A percentile compares a stretch with the other conserved stretches of the same genome.
These are phyloP conservation scores for Aspergillus costaricaensis DNA, from an alignment of 2,329 filamentous ascomycete genomes.

Conservation along the genomic window DNA sequence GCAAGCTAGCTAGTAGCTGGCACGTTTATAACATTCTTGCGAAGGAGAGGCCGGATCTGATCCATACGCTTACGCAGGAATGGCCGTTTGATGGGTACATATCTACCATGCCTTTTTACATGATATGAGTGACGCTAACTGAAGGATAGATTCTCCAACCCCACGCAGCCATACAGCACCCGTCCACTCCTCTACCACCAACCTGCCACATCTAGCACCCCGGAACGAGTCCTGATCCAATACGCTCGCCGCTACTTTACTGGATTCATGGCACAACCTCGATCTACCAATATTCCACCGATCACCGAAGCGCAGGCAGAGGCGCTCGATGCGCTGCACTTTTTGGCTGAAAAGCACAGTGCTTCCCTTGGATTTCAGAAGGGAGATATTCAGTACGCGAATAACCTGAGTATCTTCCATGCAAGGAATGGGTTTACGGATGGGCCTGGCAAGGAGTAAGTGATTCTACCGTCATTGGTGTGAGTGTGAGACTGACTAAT, in stretches of 20 bases:
- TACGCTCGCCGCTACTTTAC: conserved; percentile 63
- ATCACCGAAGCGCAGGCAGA: conserved; percentile 57
- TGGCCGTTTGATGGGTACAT: conserved; percentile 53
- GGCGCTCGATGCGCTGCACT: conserved; percentile 55
- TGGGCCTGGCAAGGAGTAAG: conserved; percentile 40
- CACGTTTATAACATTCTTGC: conserved; percentile 59
- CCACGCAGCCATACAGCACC: conserved; percentile 43
- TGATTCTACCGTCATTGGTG: background rate
- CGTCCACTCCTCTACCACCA: conserved; percentile 55
- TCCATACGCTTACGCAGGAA: conserved; percentile 51
- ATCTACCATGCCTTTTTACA: background rate
- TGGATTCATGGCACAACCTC: conserved; percentile 47
- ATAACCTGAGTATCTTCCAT: conserved; percentile 56
- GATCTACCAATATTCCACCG: conserved; percentile 47
- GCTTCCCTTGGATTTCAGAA: conserved; percentile 49
- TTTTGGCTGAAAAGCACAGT: conserved; percentile 48
- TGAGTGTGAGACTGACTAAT: background rate
- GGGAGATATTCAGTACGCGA: conserved; percentile 56
- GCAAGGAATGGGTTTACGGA: conserved; percentile 51
- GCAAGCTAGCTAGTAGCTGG: conserved; percentile 56
- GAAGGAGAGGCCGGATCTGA: conserved; percentile 54
- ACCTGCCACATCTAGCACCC: conserved; percentile 46
- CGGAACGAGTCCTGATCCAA: conserved; percentile 61
- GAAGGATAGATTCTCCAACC: conserved; percentile 53
- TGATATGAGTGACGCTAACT: background rate